phyloP scores from a whole-genome alignment of 2,329 filamentous ascomycete species.

The Nothopassalora personata region DNA sequence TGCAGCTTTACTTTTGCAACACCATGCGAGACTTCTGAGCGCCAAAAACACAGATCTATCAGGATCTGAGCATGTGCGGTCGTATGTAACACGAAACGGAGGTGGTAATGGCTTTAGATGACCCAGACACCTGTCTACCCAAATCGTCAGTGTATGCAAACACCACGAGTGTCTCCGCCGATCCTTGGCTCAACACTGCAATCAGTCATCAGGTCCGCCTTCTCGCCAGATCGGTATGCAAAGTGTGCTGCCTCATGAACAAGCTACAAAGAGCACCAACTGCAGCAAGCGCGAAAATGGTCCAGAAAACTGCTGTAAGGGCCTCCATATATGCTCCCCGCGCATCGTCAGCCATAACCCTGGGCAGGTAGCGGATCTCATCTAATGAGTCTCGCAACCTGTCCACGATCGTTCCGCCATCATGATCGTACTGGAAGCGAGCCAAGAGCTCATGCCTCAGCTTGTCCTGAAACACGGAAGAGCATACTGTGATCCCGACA shows the following conservation, averaged over 20 bases:
- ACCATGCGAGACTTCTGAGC: background rate
- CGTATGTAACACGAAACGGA: too few relatives aligned
- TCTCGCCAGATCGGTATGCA: background rate
- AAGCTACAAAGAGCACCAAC: background rate
- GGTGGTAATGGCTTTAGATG: too few relatives aligned
- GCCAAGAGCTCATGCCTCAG: background rate
- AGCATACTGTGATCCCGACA: background rate
- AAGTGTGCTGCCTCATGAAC: background rate
- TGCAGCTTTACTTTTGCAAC: conserved; percentile 3
- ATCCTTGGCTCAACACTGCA: too few relatives aligned
- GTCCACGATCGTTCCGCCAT: background rate
- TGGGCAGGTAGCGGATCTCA: background rate
- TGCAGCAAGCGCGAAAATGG: background rate
- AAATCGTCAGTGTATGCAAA: too few relatives aligned
- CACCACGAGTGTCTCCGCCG: too few relatives aligned
- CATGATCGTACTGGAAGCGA: background rate
- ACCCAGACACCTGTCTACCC: too few relatives aligned
- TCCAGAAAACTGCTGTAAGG: background rate
- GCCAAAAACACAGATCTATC: too few relatives aligned
- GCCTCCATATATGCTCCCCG: background rate
- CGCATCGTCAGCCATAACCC: background rate
- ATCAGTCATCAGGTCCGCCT: background rate
- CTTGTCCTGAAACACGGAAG: background rate
- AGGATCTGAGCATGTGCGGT: too few relatives aligned
- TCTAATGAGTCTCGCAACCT: background rate